Conservation (phyloP, 2,329 filamentous ascomycete species). For the Metarhizium brunneum region DNA sequence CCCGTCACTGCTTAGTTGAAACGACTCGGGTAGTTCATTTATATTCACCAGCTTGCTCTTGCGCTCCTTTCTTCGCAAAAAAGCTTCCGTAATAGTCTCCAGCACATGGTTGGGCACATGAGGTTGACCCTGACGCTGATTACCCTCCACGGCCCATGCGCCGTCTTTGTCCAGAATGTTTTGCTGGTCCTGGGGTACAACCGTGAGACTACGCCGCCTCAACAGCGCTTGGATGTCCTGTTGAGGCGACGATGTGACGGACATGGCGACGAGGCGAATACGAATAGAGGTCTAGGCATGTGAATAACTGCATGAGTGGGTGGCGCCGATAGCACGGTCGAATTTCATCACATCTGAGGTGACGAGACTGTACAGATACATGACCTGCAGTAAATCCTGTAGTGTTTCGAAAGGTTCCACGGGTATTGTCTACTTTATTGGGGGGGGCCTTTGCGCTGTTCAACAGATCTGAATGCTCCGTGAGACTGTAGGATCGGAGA, state of each 20-base stretch:
- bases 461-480: no score
- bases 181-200: constrained; percentile 30
- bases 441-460: no score
- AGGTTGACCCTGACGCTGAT: constrained; percentile 13
- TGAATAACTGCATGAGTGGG: background rate
- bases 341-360: background rate
- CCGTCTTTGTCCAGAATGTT: constrained; percentile 22
- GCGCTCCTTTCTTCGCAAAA: constrained; percentile 4
- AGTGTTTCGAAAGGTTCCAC: no score
- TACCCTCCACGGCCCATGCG: constrained; percentile 26
- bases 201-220: constrained; percentile 17
- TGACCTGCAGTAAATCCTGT: background rate
- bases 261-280: constrained; percentile 13
- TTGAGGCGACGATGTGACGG: constrained; percentile 13
- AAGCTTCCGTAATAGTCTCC: constrained; percentile 18
- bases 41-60: background rate
- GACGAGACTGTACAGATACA: background rate
- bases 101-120: constrained; percentile 28
- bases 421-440: background rate
- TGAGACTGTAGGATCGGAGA: background rate
- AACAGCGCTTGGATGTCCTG: constrained; percentile 16
- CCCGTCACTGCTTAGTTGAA: no score
- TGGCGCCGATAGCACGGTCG: background rate
- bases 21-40: background rate
- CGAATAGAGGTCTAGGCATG: background rate